Percentiles rank a stretch among this genome's conserved stretches.
Conservation (phyloP, 2,329 filamentous ascomycete species). For the Lasiodiplodia gonubiensis region DNA sequence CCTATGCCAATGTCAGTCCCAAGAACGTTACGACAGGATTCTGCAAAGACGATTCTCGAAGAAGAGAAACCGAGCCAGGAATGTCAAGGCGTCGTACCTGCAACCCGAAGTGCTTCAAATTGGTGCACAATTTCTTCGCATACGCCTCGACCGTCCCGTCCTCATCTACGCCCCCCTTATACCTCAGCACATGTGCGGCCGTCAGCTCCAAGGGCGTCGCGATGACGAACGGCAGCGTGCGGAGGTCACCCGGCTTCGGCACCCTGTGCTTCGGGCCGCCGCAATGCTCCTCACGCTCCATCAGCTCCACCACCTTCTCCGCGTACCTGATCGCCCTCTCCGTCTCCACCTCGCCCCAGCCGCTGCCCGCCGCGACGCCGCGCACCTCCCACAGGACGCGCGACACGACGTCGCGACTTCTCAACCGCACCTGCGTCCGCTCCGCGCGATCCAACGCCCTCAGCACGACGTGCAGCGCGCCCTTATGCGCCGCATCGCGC, state of each 20-base stretch:
- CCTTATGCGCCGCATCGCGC: conserved; percentile 33
- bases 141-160: conserved; percentile 49
- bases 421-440: conserved; percentile 37
- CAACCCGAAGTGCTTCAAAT: conserved; percentile 37
- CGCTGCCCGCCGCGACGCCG: conserved; percentile 39
- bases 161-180: conserved; percentile 40
- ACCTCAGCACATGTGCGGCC: conserved; percentile 47
- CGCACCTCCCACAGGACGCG: conserved; percentile 45
- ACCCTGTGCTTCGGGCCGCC: conserved; percentile 21
- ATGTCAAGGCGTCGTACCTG: conserved; percentile 31
- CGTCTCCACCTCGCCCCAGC: conserved; percentile 47
- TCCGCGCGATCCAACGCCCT: conserved; percentile 39
- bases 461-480: conserved; percentile 39
- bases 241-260: conserved; percentile 36
- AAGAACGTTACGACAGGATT: neutral
- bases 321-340: conserved; percentile 47
- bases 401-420: conserved; percentile 36
- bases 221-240: conserved; percentile 45
- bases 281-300: conserved; percentile 50
- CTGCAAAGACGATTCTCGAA: neutral
- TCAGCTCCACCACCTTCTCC: conserved; percentile 47
- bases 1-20: neutral
- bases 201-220: conserved; percentile 52
- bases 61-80: no score
- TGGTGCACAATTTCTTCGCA: conserved; percentile 46